A percentile compares a stretch with the other conserved stretches of the same genome.
These are phyloP conservation scores for Chrysoporthe cubensis DNA, from an alignment of 2,329 filamentous ascomycete species.

Conservation along the genomic window DNA sequence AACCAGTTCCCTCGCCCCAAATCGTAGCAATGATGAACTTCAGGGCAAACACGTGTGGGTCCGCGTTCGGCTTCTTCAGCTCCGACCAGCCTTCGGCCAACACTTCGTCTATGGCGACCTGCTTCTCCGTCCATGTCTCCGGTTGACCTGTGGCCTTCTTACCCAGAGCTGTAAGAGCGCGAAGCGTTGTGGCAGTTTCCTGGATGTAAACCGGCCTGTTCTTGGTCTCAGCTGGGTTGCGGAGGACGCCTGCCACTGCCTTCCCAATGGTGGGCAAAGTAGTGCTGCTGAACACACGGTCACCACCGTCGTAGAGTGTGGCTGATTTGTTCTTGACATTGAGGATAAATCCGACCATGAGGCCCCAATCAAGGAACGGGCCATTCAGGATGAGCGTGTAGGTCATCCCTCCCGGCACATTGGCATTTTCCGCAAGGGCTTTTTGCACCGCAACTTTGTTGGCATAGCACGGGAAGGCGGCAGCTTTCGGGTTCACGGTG, in stretches of 20 bases:
- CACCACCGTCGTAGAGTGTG: conserved; percentile 35
- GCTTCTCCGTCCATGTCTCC: conserved; percentile 32
- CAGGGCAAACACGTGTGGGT: conserved; percentile 32
- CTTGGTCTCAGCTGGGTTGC: conserved; percentile 35
- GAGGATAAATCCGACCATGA: conserved; percentile 33
- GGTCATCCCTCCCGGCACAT: conserved; percentile 28
- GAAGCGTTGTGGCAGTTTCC: conserved; percentile 18
- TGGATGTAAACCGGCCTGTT: conserved; percentile 36
- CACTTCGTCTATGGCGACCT: conserved; percentile 35
- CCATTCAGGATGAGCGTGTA: conserved; percentile 38
- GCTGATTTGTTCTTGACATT: conserved; percentile 33
- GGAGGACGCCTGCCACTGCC: conserved; percentile 35
- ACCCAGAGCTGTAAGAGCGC: conserved; percentile 17
- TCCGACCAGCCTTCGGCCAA: conserved; percentile 37
- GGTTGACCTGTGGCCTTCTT: conserved; percentile 23
- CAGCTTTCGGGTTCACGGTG: conserved; percentile 24
- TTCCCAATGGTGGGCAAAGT: conserved; percentile 35
- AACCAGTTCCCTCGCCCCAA: conserved; percentile 40
- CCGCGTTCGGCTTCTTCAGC: conserved; percentile 37
- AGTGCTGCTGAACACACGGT: conserved; percentile 32
- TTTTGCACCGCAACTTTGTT: conserved; percentile 5
- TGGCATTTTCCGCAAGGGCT: not conserved
- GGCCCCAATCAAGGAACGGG: conserved; percentile 38
- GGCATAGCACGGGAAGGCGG: conserved; percentile 31
- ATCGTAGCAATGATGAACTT: conserved; percentile 39